Evolutionary conservation across 768 basidiomycete species (phyloP), one percentile per base, ranked within the genome.

Genomic region (Dacryopinax spathularia): DNA sequence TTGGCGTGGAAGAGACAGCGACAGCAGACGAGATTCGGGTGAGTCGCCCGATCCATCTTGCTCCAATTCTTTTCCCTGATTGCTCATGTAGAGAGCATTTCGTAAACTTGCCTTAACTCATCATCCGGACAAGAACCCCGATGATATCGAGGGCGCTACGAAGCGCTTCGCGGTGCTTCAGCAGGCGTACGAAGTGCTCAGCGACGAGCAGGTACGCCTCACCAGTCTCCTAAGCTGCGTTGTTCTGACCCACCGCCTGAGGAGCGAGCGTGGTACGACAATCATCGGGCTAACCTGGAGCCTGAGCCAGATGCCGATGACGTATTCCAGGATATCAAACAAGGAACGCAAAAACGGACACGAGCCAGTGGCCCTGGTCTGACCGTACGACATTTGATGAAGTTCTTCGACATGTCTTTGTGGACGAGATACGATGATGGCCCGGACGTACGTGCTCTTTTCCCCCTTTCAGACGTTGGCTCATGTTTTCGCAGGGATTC

Each of bases 221-320:
- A 43, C 60, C 43, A 64, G 60, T 44, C 27, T n/a, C 20, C 31
- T 25, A 61, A 62, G 27, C 36, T 39, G 65, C 60, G 65, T 64
- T 60, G 66, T 62, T 63, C 63, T 66, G 37, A 48, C 39, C 56
- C 61, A 69, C 73, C 79, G 81, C 22, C 77, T 82, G n/a, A 95
- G 89, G 95, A 98, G 80, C 80, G 96, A 68, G 93, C 96, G 43
- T 99, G 93, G 90, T 99, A 99, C 74, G 96, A 99, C 74, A 85
- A 85, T 3, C 95, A 98, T 73, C 85, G 86, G 64, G 84, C 87
- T 31, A 87, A 88, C 27, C 79, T 92, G 6, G 77, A 79, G 18
- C 88, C 88, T 1, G 88, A 89, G 69, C 83, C 90, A 39, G 94
- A 94, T 72, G 89, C 88, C 43, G 84, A 87, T 43, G 82, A 80